Conservation (phyloP, 148 eudicot genomes). For the Diospyros lotus region DNA sequence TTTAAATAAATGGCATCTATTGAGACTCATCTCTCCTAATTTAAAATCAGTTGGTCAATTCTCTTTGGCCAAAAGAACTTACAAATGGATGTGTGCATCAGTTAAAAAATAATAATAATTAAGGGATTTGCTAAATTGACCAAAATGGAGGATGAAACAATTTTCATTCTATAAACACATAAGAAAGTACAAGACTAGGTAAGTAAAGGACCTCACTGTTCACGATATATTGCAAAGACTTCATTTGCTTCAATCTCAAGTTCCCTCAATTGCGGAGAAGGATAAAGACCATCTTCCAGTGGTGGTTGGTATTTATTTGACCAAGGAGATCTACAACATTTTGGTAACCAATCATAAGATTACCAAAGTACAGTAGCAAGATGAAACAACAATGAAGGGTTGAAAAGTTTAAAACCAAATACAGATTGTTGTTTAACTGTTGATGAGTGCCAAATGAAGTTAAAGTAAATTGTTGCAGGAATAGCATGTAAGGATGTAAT, state of each 20-base stretch:
- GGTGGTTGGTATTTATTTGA: slow-evolving; percentile 91
- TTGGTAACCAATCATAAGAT: slow-evolving; percentile 1
- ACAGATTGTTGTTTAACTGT: neutral
- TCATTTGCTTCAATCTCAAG: slow-evolving; percentile 99
- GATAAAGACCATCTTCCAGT: slow-evolving; percentile 79
- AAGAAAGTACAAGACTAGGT: slow-evolving; percentile 36
- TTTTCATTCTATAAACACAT: neutral
- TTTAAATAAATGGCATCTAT: no score
- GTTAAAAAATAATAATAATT: slow-evolving; percentile 18
- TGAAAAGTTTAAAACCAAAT: neutral
- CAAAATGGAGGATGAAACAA: neutral
- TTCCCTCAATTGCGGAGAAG: slow-evolving; percentile 78
- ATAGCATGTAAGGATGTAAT: neutral
- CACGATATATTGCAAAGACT: slow-evolving; percentile 90
- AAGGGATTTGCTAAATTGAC: neutral
- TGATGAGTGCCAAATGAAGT: neutral
- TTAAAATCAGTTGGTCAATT: neutral
- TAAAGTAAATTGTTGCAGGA: neutral
- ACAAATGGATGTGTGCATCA: slow-evolving; percentile 7
- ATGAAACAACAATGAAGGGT: neutral
- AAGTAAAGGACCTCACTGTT: slow-evolving; percentile 99
- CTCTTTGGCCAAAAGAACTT: no score
- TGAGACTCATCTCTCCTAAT: neutral
- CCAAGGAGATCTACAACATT: slow-evolving; percentile 80
- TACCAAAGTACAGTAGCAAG: neutral